Conservation (phyloP, 768 basidiomycete species). For the Phanerochaete sordida region DNA sequence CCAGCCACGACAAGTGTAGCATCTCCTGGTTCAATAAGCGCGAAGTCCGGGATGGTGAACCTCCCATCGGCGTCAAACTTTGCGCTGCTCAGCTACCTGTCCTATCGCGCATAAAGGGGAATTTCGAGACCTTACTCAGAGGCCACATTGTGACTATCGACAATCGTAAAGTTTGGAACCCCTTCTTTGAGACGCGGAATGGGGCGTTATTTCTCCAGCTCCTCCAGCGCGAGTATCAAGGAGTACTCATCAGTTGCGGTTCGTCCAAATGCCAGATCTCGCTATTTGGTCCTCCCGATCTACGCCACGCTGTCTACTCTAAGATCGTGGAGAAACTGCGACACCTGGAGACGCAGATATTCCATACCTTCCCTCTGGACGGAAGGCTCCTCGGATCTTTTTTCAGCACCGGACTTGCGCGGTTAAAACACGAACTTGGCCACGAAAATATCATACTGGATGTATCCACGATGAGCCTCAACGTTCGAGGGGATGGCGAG, state of each 20-base stretch:
- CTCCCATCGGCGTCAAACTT: conserved; percentile 40
- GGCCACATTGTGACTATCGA: conserved; percentile 56
- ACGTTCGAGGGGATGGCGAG: conserved; percentile 52
- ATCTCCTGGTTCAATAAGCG: background rate
- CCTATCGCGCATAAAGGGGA: conserved; percentile 52
- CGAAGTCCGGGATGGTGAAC: background rate
- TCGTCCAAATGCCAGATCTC: conserved; percentile 40
- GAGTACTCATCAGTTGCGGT: conserved; percentile 44
- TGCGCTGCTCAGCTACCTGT: conserved; percentile 46
- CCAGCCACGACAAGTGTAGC: background rate
- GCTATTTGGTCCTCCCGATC: conserved; percentile 47
- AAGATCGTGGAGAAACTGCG: conserved; percentile 45
- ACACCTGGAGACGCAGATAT: conserved; percentile 39
- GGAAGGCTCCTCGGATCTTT: conserved; percentile 44
- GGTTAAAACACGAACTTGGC: conserved; percentile 49
- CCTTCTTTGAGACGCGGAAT: conserved; percentile 44
- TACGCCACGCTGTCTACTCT: conserved; percentile 38
- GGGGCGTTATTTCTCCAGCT: conserved; percentile 44
- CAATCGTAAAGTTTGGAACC: conserved; percentile 60
- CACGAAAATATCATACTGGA: conserved; percentile 55
- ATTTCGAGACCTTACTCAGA: conserved; percentile 57
- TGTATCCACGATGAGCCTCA: conserved; percentile 36
- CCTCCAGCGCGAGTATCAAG: conserved; percentile 36
- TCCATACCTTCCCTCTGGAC: conserved; percentile 44
- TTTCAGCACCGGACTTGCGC: conserved; percentile 40